Evolutionary conservation across 139 green algal genomes (phyloP).

Genomic region (Monoraphidium neglectum): DNA sequence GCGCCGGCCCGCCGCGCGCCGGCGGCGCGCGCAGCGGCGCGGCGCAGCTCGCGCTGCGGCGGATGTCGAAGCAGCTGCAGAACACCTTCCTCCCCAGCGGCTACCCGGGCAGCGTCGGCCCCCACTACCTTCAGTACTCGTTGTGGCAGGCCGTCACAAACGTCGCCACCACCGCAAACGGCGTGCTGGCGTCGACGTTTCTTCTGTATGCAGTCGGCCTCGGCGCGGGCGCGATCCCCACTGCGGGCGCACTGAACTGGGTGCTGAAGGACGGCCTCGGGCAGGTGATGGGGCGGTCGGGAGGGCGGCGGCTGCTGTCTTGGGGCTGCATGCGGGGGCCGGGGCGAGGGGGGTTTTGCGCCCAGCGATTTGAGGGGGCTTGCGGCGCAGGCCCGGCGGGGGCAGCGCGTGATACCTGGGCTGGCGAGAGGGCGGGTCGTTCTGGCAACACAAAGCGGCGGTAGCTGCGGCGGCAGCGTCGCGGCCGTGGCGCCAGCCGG

Average conservation of each 20-base stretch:
- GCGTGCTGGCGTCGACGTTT: constrained; percentile 77
- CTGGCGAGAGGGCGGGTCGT: no score
- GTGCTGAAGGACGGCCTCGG: constrained; percentile 78
- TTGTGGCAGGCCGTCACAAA: constrained; percentile 50
- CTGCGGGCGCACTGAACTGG: constrained; percentile 76
- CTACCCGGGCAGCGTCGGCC: constrained; percentile 45
- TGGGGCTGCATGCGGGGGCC: no score
- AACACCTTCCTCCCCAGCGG: constrained; percentile 50
- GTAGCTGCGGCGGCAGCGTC: no score
- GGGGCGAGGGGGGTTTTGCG: no score
- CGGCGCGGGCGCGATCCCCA: constrained; percentile 66
- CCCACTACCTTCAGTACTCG: constrained; percentile 41
- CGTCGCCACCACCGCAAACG: constrained; percentile 53
- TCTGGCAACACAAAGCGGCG: no score
- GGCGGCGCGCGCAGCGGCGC: no score
- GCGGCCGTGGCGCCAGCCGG: no score
- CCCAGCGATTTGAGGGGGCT: not conserved
- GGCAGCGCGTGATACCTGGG: no score
- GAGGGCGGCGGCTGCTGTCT: constrained; percentile 15
- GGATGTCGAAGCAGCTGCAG: constrained; percentile 12
- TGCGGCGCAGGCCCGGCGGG: no score
- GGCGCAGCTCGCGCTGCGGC: not conserved
- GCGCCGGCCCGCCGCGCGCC: no score
- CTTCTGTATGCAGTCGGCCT: constrained; percentile 79
- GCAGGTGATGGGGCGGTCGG: no score